Evolutionary conservation across 2,329 filamentous ascomycete genomes (phyloP).

Genomic region (Cercospora zeae-maydis): DNA sequence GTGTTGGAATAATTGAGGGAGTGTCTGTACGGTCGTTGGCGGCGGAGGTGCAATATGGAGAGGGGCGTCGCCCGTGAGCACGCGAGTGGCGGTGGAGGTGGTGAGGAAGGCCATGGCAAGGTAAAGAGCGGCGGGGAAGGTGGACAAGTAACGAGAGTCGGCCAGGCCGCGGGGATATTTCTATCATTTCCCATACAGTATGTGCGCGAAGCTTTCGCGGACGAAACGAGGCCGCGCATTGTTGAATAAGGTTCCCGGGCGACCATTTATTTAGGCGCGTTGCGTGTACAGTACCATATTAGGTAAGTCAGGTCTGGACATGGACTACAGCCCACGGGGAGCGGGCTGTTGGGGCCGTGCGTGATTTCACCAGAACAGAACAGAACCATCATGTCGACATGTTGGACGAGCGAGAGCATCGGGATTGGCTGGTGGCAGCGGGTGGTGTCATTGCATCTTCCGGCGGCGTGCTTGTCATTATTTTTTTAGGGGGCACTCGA

Average conservation of each 20-base stretch:
- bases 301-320: neutral
- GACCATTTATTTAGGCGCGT: neutral
- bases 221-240: neutral
- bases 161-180: neutral
- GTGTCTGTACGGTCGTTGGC: constrained; percentile 21
- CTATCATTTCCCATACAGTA: neutral
- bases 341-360: neutral
- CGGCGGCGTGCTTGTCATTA: neutral
- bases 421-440: neutral
- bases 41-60: constrained; percentile 18
- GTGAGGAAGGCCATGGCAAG: neutral
- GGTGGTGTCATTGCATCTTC: neutral
- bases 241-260: neutral
- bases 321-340: neutral
- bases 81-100: neutral
- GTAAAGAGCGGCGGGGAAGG: neutral
- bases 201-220: neutral
- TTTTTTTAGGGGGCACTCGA: neutral
- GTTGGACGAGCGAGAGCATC: neutral
- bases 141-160: neutral
- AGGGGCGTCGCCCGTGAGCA: constrained; percentile 20
- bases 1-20: constrained; percentile 22
- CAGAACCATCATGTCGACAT: too few relatives aligned
- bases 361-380: too few relatives aligned
- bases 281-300: neutral